Conservation (phyloP, 1,284 basidiomycete species). For the Ganoderma meredithae region DNA sequence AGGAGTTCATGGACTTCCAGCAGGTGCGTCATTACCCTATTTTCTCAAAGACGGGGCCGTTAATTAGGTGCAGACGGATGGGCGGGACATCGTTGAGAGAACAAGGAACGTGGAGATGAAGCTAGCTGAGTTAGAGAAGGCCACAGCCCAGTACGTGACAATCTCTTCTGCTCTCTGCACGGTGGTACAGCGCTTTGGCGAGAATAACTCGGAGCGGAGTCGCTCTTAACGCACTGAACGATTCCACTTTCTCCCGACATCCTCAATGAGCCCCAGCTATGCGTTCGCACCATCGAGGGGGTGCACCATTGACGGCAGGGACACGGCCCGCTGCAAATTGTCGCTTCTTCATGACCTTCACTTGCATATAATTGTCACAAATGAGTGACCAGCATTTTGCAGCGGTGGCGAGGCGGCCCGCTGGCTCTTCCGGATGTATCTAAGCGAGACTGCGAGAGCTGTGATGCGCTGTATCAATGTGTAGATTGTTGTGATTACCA, state of each 20-base stretch:
- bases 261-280: neutral
- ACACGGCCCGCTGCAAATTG: neutral
- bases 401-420: neutral
- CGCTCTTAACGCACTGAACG: neutral
- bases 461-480: conserved; percentile 4
- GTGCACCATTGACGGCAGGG: conserved; percentile 8
- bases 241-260: neutral
- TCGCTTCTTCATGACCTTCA: neutral
- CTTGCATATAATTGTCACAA: neutral
- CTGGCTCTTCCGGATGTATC: neutral
- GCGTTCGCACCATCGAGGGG: neutral
- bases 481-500: neutral
- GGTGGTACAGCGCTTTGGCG: neutral
- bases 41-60: neutral
- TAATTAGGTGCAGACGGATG: conserved; percentile 52
- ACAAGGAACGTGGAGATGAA: conserved; percentile 63
- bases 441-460: neutral
- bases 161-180: neutral
- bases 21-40: conserved; percentile 51
- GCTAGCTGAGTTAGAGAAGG: conserved; percentile 62
- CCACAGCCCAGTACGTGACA: conserved; percentile 51
- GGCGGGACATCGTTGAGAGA: conserved; percentile 54
- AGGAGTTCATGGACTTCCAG: conserved; percentile 66
- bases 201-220: neutral
- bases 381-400: neutral